Evolutionary conservation across 1,284 basidiomycete species (phyloP), one percentile per base, ranked within the genome.

Genomic region (Cutaneotrichosporon mucoides): DNA sequence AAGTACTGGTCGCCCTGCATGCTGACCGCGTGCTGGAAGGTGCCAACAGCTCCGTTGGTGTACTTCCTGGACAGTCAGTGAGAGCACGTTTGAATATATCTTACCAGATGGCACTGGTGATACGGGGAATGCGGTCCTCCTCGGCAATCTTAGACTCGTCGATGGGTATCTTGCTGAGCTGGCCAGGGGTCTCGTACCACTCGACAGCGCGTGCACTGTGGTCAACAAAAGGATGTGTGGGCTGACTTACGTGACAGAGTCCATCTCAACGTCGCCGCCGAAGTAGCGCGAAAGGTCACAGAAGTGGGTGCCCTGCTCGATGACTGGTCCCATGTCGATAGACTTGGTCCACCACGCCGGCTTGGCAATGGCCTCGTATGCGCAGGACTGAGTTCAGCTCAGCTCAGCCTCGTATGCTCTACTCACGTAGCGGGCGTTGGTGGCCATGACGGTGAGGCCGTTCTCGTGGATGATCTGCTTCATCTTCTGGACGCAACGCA

Each of bases 311-410:
- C 90, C 95, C 79, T 98, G 95, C 79, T 98, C 95, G 63, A 99
- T 85, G 71, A 99, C 86, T 10, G 95, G 95, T 37, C 95, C 95
- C 77, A 77, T 77, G 62, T 76, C 76, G 59, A 75, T 90, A 33
- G 88, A 85, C 81, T 98, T 98, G 84, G 94, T 89, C 95, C 96
- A 99, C 95, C 96, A 96, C 68, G 93, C 90, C 7, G 86, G 86
- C 80, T 96, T 96, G 45, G 86, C 86, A 66, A 95, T 93, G 24
- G 86, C 82, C 77, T 92, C 86, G 73, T 48, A 48, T 3, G 46
- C 46, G 46, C 46, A 48, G 4, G 46, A 48, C 46, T 48, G 33
- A 6, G 34, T 75, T 73, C 36, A 56, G 52, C 5, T 3, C 5
- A 11, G 47, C 33, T 36, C 37, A 4, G 3, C n/a, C 15, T 24